Evolutionary conservation across 441 rosid genomes (phyloP), one percentile per base, ranked within the genome.

Genomic region (Pelargonium fulgidum): DNA sequence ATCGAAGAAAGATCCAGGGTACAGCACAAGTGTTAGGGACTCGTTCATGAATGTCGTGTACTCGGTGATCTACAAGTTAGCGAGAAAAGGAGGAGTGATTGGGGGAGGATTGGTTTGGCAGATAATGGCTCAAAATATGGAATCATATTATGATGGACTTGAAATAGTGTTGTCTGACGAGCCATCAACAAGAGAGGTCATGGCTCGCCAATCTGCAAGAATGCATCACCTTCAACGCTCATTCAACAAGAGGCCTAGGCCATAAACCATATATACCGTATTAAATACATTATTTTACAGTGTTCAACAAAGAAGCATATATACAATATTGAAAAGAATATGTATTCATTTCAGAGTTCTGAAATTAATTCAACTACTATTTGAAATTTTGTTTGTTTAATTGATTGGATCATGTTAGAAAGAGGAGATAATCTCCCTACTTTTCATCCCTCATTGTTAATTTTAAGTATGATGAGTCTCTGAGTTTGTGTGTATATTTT

Each of bases 61-160:
- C 44, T 26, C 16, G 2, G 69, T 11, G 66, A 80, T 84, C 48
- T 75, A 77, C 71, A 56, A 50, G 24, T 63, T 76, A 0, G 83
- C 82, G 0, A 77, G 64, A 11, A 69, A 7, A 14, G 81, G 81
- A 33, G 83, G 83, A 22, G 73, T 77, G 33, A 36, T 80, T 3
- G 82, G 73, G 0, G 85, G 85, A 1, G 82, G 82, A 39, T 48
- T 81, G 80, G 75, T 84, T 42, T 84, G 85, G 87, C 85, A 84
- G 52, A 45, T 84, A 7, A 5, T 80, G 77, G 80, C 75, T 4
- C 68, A 76, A 56, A 78, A 78, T 26, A 76, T 81, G 82, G 80
- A 75, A 0, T 54, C 76, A 1, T 82, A 67, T 42, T 22, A 42
- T 5, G 84, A 84, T 66, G 86, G 87, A 4, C 77, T 82, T 45